Evolutionary conservation across 441 rosid species (phyloP), one percentile per base, ranked within the genome.

Genomic region (Melastoma candidum): DNA sequence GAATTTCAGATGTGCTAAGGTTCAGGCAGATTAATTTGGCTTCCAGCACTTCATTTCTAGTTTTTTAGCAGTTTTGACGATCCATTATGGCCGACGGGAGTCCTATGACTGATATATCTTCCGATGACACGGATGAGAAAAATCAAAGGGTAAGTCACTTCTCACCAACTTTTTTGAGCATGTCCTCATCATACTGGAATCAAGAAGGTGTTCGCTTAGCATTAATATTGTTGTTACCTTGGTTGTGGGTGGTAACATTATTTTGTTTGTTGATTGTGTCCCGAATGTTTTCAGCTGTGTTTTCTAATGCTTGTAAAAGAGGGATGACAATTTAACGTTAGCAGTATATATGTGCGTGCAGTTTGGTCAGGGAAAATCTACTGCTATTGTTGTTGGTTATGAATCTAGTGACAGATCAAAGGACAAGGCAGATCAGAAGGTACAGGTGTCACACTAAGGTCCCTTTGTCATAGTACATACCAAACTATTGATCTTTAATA

Each of bases 341-440:
- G 39, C 24, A 5, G 46, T 65, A 27, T 57, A n/a, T 57, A 32
- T 46, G 44, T 78, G 78, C 85, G 44, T 78, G 78, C 85, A 88
- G 97, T 81, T 79, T 59, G 86, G 79, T 49, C 69, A 80, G 75
- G 88, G 77, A 53, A 77, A 69, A 54, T 71, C 79, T 49, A 56
- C 47, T 46, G 77, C 48, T 57, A 24, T 76, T 17, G 75, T 47
- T 26, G 75, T 47, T 26, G 88, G 75, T 52, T 87, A 82, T 54
- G 98, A 93, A 71, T 93, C 96, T 63, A 82, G 95, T 52, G 98
- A 86, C 72, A 85, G 92, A 69, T 86, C 97, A 24, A 93, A 86
- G 77, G 77, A 75, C 67, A 93, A 86, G 69, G 12, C 79, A 65
- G 97, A 93, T 75, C 99, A 93, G 65, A 93, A 94, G 97, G 99